Conservation (phyloP, 2,329 filamentous ascomycete genomes). For the Colletotrichum salicis region DNA sequence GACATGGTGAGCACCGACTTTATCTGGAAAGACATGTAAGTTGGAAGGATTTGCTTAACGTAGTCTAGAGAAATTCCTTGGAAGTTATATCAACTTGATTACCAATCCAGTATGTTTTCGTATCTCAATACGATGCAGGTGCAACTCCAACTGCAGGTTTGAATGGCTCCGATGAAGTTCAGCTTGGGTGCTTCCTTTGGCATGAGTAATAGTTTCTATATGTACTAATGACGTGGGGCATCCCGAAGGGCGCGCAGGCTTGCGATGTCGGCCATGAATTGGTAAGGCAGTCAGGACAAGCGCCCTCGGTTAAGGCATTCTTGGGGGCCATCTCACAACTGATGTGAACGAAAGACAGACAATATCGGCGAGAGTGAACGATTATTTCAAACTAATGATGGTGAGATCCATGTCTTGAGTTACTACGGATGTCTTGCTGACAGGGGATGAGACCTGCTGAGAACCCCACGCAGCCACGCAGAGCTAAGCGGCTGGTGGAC, state of each 20-base stretch:
- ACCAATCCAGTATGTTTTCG: not conserved
- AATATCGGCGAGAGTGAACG: too few species aligned
- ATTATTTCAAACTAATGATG: too few species aligned
- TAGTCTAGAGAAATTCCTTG: not conserved
- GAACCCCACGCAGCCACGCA: too few species aligned
- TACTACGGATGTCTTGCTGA: too few species aligned
- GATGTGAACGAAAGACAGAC: too few species aligned
- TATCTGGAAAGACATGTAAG: not conserved
- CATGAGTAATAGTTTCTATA: not conserved
- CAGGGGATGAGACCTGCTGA: too few species aligned
- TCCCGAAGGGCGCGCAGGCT: too few species aligned
- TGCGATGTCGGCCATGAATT: not conserved
- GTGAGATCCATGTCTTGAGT: too few species aligned
- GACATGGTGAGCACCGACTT: constrained; percentile 8
- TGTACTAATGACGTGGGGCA: not conserved
- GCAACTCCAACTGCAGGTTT: not conserved
- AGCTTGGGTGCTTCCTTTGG: not conserved
- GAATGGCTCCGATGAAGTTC: not conserved
- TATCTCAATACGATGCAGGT: not conserved
- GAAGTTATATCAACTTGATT: not conserved
- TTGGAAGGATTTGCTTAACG: not conserved
- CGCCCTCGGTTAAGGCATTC: not conserved
- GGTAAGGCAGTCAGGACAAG: not conserved
- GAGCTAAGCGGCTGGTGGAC: too few species aligned
- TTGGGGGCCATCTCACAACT: not conserved